These are phyloP conservation scores for Rhizoctonia solani DNA, from an alignment of 1,284 basidiomycete genomes.

Conservation along the genomic window DNA sequence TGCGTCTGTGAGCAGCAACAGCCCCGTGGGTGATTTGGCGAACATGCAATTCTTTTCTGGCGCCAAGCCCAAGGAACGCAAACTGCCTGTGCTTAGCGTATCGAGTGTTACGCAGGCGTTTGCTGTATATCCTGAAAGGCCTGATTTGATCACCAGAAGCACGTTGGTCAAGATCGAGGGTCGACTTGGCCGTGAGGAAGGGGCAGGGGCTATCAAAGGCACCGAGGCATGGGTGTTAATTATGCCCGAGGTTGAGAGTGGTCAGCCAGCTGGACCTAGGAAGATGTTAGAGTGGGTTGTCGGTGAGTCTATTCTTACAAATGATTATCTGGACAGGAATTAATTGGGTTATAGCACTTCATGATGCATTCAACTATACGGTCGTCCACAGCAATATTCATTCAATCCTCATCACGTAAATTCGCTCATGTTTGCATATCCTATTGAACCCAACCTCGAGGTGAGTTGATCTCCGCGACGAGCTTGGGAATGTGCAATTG, in stretches of 20 bases:
- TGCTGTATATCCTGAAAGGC: conserved; percentile 92
- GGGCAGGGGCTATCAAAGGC: conserved; percentile 59
- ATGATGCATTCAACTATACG: conserved; percentile 88
- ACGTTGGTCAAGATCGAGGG: conserved; percentile 90
- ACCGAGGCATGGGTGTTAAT: conserved; percentile 83
- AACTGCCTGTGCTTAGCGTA: conserved; percentile 64
- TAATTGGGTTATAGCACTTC: conserved; percentile 59
- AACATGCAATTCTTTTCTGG: conserved; percentile 63
- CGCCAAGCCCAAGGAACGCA: conserved; percentile 69
- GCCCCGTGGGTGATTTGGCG: conserved; percentile 42
- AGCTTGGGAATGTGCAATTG: neutral
- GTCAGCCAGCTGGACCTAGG: conserved; percentile 53
- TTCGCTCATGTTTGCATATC: conserved; percentile 81
- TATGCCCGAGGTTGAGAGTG: conserved; percentile 75
- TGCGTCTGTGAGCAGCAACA: conserved; percentile 2
- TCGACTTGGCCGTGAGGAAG: conserved; percentile 73
- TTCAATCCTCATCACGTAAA: conserved; percentile 82
- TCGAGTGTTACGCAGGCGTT: conserved; percentile 61
- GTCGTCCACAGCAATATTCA: conserved; percentile 77
- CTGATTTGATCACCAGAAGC: conserved; percentile 84
- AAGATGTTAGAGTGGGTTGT: conserved; percentile 97
- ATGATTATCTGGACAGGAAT: neutral
- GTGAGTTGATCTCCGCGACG: conserved; percentile 52
- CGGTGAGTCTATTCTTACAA: conserved; percentile 53
- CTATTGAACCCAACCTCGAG: conserved; percentile 72